Evolutionary conservation across 345 rosid species (phyloP), one percentile per base, ranked within the genome.

Genomic region (Cardiospermum halicacabum): DNA sequence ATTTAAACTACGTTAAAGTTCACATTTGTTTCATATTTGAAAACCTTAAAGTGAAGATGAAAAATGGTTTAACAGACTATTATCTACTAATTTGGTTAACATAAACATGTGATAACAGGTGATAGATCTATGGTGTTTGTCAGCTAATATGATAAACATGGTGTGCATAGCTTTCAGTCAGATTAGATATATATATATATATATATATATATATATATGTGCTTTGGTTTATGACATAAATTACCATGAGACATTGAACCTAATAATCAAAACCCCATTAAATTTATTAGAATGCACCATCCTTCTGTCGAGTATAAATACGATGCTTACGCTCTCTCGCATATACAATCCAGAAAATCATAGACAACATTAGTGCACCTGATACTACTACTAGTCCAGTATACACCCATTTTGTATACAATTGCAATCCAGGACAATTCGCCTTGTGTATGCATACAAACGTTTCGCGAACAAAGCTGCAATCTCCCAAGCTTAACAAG

Each of bases 321-420:
- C 97, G 89, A 65, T 94, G 97, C 68, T 90, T 72, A 32, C 96
- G 75, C 79, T 94, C 96, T 39, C 96, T 67, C 3, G 97, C 86
- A 19, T 94, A 91, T 19, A 94, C 73, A 31, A 94, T 87, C 97
- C 97, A 94, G 80, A 94, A 91, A 72, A 94, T 82, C 66, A 94
- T 59, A 16, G 97, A 94, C 28, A 87, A 75, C 99, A 94, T 91
- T 32, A 91, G 97, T 3, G 91, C 91, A 5, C 80, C 81, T 6
- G 99, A 87, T 11, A 89, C 96, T 51, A 87, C 21, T 21, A 94
- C 85, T 49, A 89, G 75, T 32, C 96, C 99, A 19, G 82, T 60
- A 68, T 91, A 94, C 60, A 94, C 84, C 97, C 96, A 91, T 61
- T 59, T 18, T 0, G 91, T 79, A 62, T 87, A 82, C 51, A 68